A percentile compares a stretch with the other conserved stretches of the same genome.
These are phyloP conservation scores for Ustilago xerochloae DNA, from an alignment of 1,284 basidiomycete genomes.

Conservation along the genomic window DNA sequence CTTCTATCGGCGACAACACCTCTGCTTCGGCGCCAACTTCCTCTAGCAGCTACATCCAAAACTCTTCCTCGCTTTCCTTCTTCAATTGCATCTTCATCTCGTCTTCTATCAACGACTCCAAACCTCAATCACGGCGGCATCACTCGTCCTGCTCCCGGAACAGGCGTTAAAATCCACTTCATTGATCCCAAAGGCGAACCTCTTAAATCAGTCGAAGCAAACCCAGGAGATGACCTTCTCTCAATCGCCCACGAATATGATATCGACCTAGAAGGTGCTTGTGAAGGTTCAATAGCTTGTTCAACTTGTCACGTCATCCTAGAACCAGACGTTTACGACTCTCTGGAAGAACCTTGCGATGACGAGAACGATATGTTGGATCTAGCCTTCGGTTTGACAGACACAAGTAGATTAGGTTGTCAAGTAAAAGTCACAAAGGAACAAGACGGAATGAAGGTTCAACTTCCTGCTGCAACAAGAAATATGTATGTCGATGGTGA, in stretches of 20 bases:
- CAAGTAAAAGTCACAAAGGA: slow-evolving; percentile 86
- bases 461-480: slow-evolving; percentile 87
- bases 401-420: slow-evolving; percentile 76
- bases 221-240: slow-evolving; percentile 92
- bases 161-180: slow-evolving; percentile 85
- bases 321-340: slow-evolving; percentile 82
- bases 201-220: slow-evolving; percentile 88
- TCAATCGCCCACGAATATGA: slow-evolving; percentile 94
- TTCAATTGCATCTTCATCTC: neutral
- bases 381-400: slow-evolving; percentile 95
- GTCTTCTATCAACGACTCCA: slow-evolving; percentile 9
- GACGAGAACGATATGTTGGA: slow-evolving; percentile 95
- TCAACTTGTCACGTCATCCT: slow-evolving; percentile 97
- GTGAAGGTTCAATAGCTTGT: slow-evolving; percentile 95
- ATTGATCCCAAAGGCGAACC: slow-evolving; percentile 84
- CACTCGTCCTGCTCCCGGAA: slow-evolving; percentile 73
- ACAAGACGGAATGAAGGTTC: slow-evolving; percentile 86
- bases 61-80: neutral
- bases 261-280: slow-evolving; percentile 94
- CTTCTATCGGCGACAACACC: neutral
- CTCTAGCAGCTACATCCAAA: neutral
- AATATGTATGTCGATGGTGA: slow-evolving; percentile 94
- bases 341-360: slow-evolving; percentile 89
- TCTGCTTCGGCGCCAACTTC: neutral
- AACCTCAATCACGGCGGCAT: slow-evolving; percentile 70